Evolutionary conservation across 768 basidiomycete species (phyloP), one percentile per base, ranked within the genome.

Genomic region (Leucosporidium creatinivorum): DNA sequence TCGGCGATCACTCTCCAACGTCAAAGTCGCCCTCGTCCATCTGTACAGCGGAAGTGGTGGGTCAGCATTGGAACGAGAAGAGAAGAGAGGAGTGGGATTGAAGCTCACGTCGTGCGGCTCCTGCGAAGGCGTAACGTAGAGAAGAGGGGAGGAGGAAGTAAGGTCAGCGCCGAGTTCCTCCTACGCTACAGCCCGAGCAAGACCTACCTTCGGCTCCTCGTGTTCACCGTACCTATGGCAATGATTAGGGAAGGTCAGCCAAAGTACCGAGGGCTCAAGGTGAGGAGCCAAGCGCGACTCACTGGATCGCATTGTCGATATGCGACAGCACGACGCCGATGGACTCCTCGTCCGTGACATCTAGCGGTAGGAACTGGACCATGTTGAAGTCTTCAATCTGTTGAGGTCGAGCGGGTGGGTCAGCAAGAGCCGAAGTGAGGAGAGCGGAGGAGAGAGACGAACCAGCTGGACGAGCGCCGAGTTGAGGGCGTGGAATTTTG

Each of bases 311-410:
- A 74, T 91, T 94, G 80, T 99, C 96, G 62, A 99, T 89, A 77
- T 99, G 93, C 77, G 91, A 93, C 67, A 99, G 82, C 15, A 97
- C 86, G 3, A 85, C 87, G 75, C 91, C 89, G 61, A 99, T 82
- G 1, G 92, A 93, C 74, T 96, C 91, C 58, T 92, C 84, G 69
- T 86, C 85, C 21, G 91, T 86, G 44, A 98, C 85, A 79, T 99
- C 92, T 50, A 99, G 83, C 4, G 96, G 93, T 48, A 99, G 80
- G 81, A 99, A 99, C 3, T 92, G 93, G 26, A 99, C 96, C 50
- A 99, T 84, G 33, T 94, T 96, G 77, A 98, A 93, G 78, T 98
- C 96, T 77, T 97, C 93, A 77, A 99, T 98, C 94, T 97, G 74
- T 17, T 7, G 3, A 10, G 17, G 21, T n/a, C 50, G 12, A 51